Base-by-base conservation (phyloP, 495 filamentous ascomycete species). In the Geopyxis carbonaria region DNA sequence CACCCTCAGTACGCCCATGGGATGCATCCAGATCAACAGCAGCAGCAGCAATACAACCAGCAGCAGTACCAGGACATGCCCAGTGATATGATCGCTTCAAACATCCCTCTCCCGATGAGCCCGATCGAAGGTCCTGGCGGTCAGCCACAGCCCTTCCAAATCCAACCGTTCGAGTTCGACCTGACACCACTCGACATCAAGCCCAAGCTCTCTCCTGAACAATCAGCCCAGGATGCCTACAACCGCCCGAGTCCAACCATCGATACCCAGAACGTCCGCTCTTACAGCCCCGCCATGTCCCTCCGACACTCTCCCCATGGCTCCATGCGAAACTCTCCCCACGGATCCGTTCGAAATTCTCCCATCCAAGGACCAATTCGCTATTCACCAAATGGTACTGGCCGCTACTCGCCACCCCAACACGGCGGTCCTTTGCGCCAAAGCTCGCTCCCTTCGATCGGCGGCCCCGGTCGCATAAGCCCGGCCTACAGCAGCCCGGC, bases 401-500 rank as follows among this genome's bases (percentile, higher is more conserved):
- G 10, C 34, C 34, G 15, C 5, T 37, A 18, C 22, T 18, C 21
- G 34, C 19, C 16, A 22, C 34, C 34, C 25, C 34, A 6, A 37
- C n/a, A n/a, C n/a, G n/a, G n/a, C n/a, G n/a, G 34, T 23, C 34
- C 34, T 4, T 19, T 37, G 34, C 9, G 34, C n/a, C 16, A 37
- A 11, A 37, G 34, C n/a, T n/a, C n/a, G n/a, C n/a, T n/a, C 34
- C 34, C 34, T 20, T 11, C 20, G 15, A 11, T 11, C 10, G 21
- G 20, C n/a, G 34, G 34, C 10, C 8, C 7, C 11, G 10, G 19
- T 4, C 9, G 16, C 8, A 18, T 11, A 4, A 22, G 25, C 34
- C 11, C 15, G 11, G 34, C 34, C 8, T 37, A 37, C 18, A 37
- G 34, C 18, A 37, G 16, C 20, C 34, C 34, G 14, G 10, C n/a